Evolutionary conservation across 352 stramenopile species (phyloP), one percentile per base, ranked within the genome.

Genomic region (Phytophthora melonis): DNA sequence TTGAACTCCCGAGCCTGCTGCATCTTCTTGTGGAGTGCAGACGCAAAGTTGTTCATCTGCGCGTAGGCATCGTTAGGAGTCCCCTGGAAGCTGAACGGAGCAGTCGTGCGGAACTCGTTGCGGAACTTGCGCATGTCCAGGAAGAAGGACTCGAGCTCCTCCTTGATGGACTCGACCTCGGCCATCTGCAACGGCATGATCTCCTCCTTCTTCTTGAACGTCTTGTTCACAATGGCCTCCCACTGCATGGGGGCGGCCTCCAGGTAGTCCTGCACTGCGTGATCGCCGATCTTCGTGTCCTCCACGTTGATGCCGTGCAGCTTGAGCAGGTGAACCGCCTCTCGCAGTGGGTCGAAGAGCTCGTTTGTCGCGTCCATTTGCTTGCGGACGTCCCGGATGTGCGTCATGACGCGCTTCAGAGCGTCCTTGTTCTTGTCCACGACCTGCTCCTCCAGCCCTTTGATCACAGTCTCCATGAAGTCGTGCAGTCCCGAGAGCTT

Each of bases 151-250:
- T 99, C 96, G 0, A 99, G 80, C 21, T 98, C 93, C 45, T 93
- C 79, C 67, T 98, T 98, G 66, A 99, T 97, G 25, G 87, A 89
- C 65, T 98, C 93, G 13, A 98, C 94, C 64, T 98, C 95, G 16
- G 94, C 84, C 89, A 99, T 99, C 83, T 99, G 97, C 49, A 99
- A 86, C 5, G 96, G 96, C 82, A 99, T 90, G 66, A 99, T 99
- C 71, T 99, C 95, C 79, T 99, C 97, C 67, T 99, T 99, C 75
- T 99, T 99, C 73, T 98, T 98, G 78, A 99, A 99, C 19, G 97
- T 99, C 75, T 98, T 98, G 79, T 99, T 99, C 30, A 99, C 94
- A n/a, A 99, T 97, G 6, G 86, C 95, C 70, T 99, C 97, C 97
- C 97, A 99, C 61, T 98, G 93, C 84, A 99, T 93, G 9, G 97